Evolutionary conservation across 768 basidiomycete genomes (phyloP), one percentile per base, ranked within the genome.

Genomic region (Cystoderma amianthinum): DNA sequence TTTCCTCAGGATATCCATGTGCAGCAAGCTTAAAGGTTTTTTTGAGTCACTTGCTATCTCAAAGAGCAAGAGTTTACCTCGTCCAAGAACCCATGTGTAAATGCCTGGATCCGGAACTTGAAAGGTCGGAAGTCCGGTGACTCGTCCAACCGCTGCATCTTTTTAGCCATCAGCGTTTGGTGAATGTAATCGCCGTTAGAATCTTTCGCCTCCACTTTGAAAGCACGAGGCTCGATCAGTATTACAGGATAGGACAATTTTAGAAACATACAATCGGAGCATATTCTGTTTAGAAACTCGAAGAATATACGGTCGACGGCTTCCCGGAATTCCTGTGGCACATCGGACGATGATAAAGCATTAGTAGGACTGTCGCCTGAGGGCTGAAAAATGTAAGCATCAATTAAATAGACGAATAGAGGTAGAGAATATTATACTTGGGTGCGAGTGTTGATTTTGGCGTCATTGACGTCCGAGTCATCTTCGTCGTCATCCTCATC

Each of bases 31-130:
- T 53, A 13, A 44, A 43, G 45, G n/a, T 21, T 16, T 30, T n/a
- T 10, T n/a, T n/a, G 17, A 10, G 15, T 16, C 12, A 32, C 11
- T 41, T 32, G 13, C 15, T 7, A 30, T 16, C 15, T 12, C n/a
- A 37, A 43, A 37, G 38, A 47, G 38, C 39, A 41, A 38, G 23
- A 38, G 55, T 67, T 50, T 58, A 88, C 88, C 70, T 91, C 86
- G 60, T 97, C 96, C 49, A 93, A 69, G 56, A 98, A 98, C 2
- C 86, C 87, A 54, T 91, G 87, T 4, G 94, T 98, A 63, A 99
- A 99, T 1, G 95, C 95, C 57, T 92, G 90, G 50, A 99, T 99
- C 44, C 95, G 81, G 67, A 99, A 99, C 63, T 97, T 97, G 80
- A 99, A 98, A 36, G 95, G 95, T 19, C 95, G 80, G 64, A 95